Evolutionary conservation across 306 rosid genomes (phyloP), one percentile per base, ranked within the genome.

Genomic region (Vicia sativa): DNA sequence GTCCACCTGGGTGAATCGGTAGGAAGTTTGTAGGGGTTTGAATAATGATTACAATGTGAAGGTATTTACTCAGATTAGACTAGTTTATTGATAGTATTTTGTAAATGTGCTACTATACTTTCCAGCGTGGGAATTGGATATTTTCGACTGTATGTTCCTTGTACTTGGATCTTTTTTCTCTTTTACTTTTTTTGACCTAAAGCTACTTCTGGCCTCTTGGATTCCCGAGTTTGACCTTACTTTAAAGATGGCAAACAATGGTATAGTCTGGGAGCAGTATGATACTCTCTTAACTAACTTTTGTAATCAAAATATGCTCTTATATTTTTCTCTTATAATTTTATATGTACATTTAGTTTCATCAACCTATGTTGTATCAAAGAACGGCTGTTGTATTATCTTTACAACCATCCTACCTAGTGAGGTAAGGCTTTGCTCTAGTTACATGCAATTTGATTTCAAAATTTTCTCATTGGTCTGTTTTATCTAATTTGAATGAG

Each of bases 1-100:
- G 77, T 72, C 84, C 62, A 57, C 74, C 19, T n/a, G 34, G 53
- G 13, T 83, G 73, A 31, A 62, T 59, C 65, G 75, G 74, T 77
- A 31, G 61, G 38, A 77, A 75, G 82, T 69, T 82, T 79, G 83
- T 89, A 82, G 78, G 77, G 82, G 70, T 71, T 73, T 75, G 69
- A 86, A 73, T 78, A 65, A 76, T 83, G 82, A 77, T 76, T 76
- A 45, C 74, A 65, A 49, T 67, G 77, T 77, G 85, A 85, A 89
- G 86, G 86, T 83, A 80, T 74, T 74, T 80, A 84, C 77, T 67
- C 80, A 75, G 85, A 79, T 69, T 65, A 65, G 80, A 78, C 31
- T 71, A 77, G 63, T 70, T 79, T 71, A 69, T 65, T 41, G 57
- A 69, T 73, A 72, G 74, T 71, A 76, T 77, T 77, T 73, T 65